phyloP scores from a whole-genome alignment of 1,284 basidiomycete genomes.

The Rhodotorula sp. region DNA sequence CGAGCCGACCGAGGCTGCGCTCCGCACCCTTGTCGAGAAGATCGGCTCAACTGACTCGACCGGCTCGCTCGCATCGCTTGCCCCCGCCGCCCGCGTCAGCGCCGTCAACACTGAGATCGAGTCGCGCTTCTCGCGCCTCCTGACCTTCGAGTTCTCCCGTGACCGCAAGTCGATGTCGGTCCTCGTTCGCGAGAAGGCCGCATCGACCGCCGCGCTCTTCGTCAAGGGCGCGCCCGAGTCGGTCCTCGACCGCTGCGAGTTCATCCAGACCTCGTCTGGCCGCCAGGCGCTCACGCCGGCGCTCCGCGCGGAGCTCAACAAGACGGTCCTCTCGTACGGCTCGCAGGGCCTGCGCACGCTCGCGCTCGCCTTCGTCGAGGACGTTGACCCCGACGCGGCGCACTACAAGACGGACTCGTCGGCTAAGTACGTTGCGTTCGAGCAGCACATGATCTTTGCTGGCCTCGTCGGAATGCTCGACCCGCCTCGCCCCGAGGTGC shows the following conservation, averaged over 20 bases:
- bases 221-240: constrained; percentile 97
- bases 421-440: constrained; percentile 82
- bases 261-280: background rate
- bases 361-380: constrained; percentile 83
- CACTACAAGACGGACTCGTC: constrained; percentile 78
- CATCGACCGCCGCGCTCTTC: constrained; percentile 64
- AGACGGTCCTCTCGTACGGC: constrained; percentile 71
- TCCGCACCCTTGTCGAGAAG: constrained; percentile 92
- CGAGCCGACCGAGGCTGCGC: constrained; percentile 94
- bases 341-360: constrained; percentile 82
- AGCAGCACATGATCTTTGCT: constrained; percentile 87
- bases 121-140: constrained; percentile 68
- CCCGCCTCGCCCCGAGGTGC: constrained; percentile 93
- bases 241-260: constrained; percentile 77
- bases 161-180: constrained; percentile 99
- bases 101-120: constrained; percentile 84
- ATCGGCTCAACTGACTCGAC: constrained; percentile 58
- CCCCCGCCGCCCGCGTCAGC: constrained; percentile 67
- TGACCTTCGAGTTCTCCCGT: constrained; percentile 96
- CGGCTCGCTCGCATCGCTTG: constrained; percentile 61
- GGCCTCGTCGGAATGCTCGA: constrained; percentile 97
- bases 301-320: constrained; percentile 64
- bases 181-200: constrained; percentile 65
- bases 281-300: constrained; percentile 61
- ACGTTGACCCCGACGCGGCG: constrained; percentile 70